Base-by-base conservation (phyloP, 129 eudicot genomes). In the Flaveria ramosissima region DNA sequence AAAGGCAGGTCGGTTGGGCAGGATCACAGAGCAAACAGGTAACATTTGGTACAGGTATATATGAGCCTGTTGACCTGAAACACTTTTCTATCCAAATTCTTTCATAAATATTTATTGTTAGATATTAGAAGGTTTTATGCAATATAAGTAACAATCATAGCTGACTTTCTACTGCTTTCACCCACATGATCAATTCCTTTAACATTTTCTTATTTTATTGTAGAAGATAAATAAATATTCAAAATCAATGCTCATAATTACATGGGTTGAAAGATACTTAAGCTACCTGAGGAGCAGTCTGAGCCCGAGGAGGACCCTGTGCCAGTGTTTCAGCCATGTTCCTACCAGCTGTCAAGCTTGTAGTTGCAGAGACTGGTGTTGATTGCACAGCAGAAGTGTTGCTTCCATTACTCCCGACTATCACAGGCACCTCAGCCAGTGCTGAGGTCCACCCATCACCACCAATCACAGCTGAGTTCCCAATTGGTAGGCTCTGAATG, bases 391-490 rank as follows among this genome's bases (percentile, higher is more conserved):
- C 69, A 27, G 21, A 30, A 27, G 45, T 63, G 69, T 63, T 63
- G 46, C 69, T 63, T 63, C 76, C 82, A 75, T 76, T 84, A 72
- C 84, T 79, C 17, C 69, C 42, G 9, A 63, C 69, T 63, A 77
- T 70, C 30, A 73, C 73, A 36, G 97, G 92, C 24, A 84, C 90
- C 80, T 89, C 95, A 21, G 95, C 96, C 64, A 92, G 76, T 30
- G 96, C 97, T 1, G 95, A 89, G 6, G 89, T 87, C 97, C 95
- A 92, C 71, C 87, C 87, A 24, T 86, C 92, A 59, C 88, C 86
- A 7, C 84, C 90, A 45, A 86, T 82, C 80, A 78, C 67, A 12
- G 76, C 45, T 21, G 92, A 80, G 55, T 79, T 51, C 17, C 87
- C 87, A 32, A 81, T 57, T 24, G 97, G 92, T 51, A 89, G 70